Percentiles rank a stretch among this genome's conserved stretches.
phyloP scores from a whole-genome alignment of 2,329 filamentous ascomycete species.

The Madurella fahalii region DNA sequence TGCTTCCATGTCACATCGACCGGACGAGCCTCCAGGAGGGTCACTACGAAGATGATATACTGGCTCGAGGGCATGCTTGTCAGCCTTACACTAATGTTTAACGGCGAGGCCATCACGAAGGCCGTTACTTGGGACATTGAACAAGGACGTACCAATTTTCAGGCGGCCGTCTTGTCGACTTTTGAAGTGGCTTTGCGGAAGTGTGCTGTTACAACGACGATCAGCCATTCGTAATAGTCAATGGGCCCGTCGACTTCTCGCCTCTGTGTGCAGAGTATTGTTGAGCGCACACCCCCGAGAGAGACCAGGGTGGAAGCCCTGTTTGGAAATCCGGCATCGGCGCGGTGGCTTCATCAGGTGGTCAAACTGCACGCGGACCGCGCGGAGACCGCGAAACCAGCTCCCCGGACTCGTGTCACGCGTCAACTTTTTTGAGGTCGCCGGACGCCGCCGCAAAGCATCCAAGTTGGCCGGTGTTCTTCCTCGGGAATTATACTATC shows the following conservation, averaged over 20 bases:
- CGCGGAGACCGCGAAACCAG: no score
- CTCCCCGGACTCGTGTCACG: neutral
- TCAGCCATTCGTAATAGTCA: no score
- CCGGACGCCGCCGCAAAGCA: neutral
- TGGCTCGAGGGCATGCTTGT: slow-evolving; percentile 1
- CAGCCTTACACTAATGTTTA: neutral
- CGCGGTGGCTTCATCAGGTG: no score
- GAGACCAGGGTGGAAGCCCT: no score
- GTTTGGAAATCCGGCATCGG: no score
- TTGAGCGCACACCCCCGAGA: no score
- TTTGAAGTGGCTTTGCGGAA: neutral
- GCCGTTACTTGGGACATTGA: neutral
- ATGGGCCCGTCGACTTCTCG: no score
- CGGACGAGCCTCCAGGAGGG: neutral
- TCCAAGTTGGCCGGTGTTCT: neutral
- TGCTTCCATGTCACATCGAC: neutral
- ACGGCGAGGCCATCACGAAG: neutral
- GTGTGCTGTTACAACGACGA: neutral
- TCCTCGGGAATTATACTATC: neutral
- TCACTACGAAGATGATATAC: neutral
- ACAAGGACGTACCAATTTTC: neutral
- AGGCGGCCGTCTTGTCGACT: neutral
- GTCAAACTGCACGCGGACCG: no score
- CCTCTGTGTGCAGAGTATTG: no score
- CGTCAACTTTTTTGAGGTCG: neutral